Evolutionary conservation across 352 stramenopile species (phyloP), one percentile per base, ranked within the genome.

Genomic region (Phytopythium chamaehyphon): DNA sequence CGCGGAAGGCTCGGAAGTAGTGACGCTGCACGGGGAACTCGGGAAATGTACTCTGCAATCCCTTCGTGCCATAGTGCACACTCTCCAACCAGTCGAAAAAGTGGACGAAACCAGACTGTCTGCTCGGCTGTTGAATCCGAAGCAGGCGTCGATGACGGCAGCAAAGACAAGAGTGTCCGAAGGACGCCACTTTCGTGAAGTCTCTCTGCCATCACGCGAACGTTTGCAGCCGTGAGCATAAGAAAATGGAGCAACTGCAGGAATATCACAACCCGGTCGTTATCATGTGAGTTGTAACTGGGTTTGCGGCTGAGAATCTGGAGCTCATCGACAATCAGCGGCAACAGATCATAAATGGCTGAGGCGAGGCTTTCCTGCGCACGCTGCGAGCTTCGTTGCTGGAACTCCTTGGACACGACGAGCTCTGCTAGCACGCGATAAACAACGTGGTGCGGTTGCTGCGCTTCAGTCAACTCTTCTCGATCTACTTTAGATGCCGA

Each of bases 361-460:
- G 58, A 9, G 0, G 67, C 64, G 9, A 82, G 61, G 6, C 59
- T 51, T 40, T 80, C 66, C 18, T 79, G 66, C 5, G 62, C 63
- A 8, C 60, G 57, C 22, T 69, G 64, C 8, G 61, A 57, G 0
- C 42, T 42, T 6, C 59, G 51, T 10, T 68, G 59, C 47, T 76
- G 64, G 47, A 84, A 82, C 42, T 83, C 72, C 26, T 66, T 76
- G 18, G 71, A 79, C n/a, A 77, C 61, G 19, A 66, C 68, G 10
- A 87, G 55, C 53, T 87, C 73, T 14, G 71, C 70, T 19, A 84
- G 43, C 1, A 84, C 67, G 12, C 69, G 68, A 55, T 83, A 83
- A 10, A 79, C 63, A 16, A 80, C 26, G 47, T 73, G 59, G 2
- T 75, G 64, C 16, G 66, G 67, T 45, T 61, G 62, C 38, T 50